These are phyloP conservation scores for Globisporangium canariense DNA, from an alignment of 352 stramenopile genomes.

Conservation along the genomic window DNA sequence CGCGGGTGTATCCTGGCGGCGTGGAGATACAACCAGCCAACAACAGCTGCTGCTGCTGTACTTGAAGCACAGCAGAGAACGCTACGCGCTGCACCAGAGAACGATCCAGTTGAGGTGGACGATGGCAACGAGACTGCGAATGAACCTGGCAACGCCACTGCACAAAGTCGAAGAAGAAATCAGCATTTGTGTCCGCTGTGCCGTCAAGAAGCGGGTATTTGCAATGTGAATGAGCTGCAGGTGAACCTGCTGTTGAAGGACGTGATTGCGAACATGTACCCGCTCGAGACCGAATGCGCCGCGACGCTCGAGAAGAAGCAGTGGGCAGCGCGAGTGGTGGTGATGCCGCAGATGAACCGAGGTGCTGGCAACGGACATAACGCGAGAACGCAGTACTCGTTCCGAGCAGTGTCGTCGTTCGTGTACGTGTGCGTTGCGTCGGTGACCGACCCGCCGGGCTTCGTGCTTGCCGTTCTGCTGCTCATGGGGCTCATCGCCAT, in stretches of 20 bases:
- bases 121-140: not conserved
- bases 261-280: conserved; percentile 57
- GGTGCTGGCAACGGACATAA: not conserved
- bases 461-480: conserved; percentile 69
- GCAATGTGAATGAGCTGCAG: conserved; percentile 32
- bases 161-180: not conserved
- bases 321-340: conserved; percentile 7
- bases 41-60: not conserved
- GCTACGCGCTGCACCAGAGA: not conserved
- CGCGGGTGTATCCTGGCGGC: conserved; percentile 68
- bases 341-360: not conserved
- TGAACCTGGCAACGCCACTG: not conserved
- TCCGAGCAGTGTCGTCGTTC: conserved; percentile 66
- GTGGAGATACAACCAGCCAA: conserved; percentile 38
- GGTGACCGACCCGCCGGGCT: conserved; percentile 66
- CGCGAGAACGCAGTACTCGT: conserved; percentile 21
- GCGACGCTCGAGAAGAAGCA: conserved; percentile 46
- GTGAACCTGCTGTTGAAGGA: conserved; percentile 68
- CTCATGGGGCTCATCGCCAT: conserved; percentile 60
- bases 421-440: conserved; percentile 68
- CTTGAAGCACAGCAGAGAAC: not conserved
- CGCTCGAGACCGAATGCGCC: conserved; percentile 34
- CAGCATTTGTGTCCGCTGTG: conserved; percentile 63
- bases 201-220: conserved; percentile 35
- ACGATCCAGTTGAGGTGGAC: conserved; percentile 1